Base-by-base conservation (phyloP, 108 stramenopile genomes). In the Epithemia pelagica region DNA sequence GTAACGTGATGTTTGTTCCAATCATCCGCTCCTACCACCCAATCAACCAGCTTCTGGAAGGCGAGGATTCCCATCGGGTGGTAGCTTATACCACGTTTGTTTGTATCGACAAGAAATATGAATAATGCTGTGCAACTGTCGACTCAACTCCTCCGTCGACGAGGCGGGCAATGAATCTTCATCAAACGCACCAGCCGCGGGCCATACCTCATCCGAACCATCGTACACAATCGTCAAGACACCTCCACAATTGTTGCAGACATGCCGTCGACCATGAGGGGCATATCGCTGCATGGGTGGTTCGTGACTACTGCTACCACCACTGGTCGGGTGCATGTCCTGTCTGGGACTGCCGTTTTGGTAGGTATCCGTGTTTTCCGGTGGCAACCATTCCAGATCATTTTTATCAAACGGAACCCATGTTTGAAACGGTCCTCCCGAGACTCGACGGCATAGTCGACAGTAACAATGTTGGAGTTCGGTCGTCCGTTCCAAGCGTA, bases 391-490 rank as follows among this genome's bases (percentile, higher is more conserved):
- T 18, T 54, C 31, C 25, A 78, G 59, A 55, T 70, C 30, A 27
- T 37, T 23, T n/a, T 70, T 70, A 15, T 66, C 63, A 7, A 75
- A 46, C 19, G 74, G 74, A 53, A 75, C 61, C 78, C 78, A 79
- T 52, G 66, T 75, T 54, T 60, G 65, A 59, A 58, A 79, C 0
- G 74, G 62, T 52, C 75, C 51, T 1, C 77, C 77, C 22, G 73
- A 78, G 15, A 74, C 55, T 64, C 70, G 55, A 20, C 77, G 65
- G 61, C 77, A 78, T 3, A 78, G 52, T 23, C 58, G 57, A 51
- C 77, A 78, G 58, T 78, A 78, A 37, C 77, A 78, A 62, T 78
- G 73, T 29, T 78, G 77, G 28, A 78, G 25, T 61, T 78, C 73
- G 2, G 64, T 66, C 1, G 74, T 54, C 58, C 53, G 25, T 2